Conservation (phyloP, 148 eudicot genomes). For the Chenopodium quinoa region DNA sequence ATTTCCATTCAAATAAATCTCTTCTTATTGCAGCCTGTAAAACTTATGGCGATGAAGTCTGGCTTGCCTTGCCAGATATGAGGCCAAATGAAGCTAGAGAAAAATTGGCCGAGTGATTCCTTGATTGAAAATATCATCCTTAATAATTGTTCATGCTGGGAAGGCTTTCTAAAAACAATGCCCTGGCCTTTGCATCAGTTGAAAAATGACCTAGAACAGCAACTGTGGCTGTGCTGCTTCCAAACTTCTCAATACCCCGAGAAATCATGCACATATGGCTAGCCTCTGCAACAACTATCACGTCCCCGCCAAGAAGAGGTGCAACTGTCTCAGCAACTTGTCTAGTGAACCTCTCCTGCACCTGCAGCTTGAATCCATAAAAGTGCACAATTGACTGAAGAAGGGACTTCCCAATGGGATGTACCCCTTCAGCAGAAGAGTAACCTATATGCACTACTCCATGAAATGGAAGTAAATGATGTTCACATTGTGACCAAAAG, state of each 20-base stretch:
- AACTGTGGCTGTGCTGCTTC: constrained; percentile 80
- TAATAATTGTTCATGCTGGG: constrained; percentile 32
- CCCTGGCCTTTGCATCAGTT: constrained; percentile 58
- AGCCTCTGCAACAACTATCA: constrained; percentile 89
- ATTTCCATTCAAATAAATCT: neutral
- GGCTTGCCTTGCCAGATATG: neutral
- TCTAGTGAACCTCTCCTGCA: constrained; percentile 89
- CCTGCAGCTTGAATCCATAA: constrained; percentile 87
- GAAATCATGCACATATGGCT: constrained; percentile 93
- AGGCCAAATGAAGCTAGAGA: constrained; percentile 11
- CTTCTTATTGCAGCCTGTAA: constrained; percentile 2
- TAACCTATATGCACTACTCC: constrained; percentile 93
- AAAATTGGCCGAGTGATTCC: neutral
- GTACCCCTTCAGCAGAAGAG: constrained; percentile 31
- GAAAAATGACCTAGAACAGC: constrained; percentile 90
- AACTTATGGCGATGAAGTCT: neutral
- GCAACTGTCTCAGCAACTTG: constrained; percentile 86
- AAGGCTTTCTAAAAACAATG: constrained; percentile 61
- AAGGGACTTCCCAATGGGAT: constrained; percentile 45
- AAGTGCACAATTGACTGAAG: constrained; percentile 79
- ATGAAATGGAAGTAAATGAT: constrained; percentile 89
- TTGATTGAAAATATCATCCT: constrained; percentile 18
- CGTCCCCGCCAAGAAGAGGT: constrained; percentile 64
- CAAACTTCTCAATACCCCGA: constrained; percentile 86
- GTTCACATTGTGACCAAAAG: constrained; percentile 93